Conservation (phyloP, 257 asterid genomes). For the Catharanthus roseus region DNA sequence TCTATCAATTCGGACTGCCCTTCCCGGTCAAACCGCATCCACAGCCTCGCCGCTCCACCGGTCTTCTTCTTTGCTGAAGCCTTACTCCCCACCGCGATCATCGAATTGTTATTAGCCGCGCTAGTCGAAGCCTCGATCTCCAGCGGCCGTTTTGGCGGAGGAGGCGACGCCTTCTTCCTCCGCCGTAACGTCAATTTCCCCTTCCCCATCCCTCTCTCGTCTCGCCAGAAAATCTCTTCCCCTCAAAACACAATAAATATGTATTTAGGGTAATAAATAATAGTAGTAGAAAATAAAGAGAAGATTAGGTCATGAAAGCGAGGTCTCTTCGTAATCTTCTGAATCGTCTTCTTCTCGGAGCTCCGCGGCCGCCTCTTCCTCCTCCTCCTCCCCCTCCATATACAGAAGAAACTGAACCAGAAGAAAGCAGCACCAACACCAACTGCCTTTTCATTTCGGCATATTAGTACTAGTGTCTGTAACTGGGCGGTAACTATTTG, state of each 20-base stretch:
- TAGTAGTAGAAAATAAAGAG: background rate
- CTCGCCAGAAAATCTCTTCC: too few relatives aligned
- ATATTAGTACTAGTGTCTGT: background rate
- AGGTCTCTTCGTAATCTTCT: too few relatives aligned
- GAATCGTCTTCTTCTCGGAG: background rate
- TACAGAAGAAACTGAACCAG: background rate
- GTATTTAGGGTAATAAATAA: background rate
- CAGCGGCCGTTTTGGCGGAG: constrained; percentile 31
- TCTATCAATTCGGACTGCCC: constrained; percentile 93
- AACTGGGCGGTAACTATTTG: too few relatives aligned
- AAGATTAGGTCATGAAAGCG: constrained; percentile 2
- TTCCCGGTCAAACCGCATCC: constrained; percentile 90
- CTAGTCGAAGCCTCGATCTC: constrained; percentile 26
- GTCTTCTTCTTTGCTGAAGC: constrained; percentile 54
- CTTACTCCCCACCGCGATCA: constrained; percentile 5
- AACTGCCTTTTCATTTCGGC: background rate
- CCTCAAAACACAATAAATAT: background rate
- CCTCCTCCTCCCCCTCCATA: constrained; percentile 1
- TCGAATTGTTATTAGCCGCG: constrained; percentile 3
- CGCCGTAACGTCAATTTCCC: constrained; percentile 48
- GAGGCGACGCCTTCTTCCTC: constrained; percentile 46
- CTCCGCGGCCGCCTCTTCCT: background rate
- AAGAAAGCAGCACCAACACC: constrained; percentile 1
- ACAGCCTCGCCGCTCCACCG: constrained; percentile 67
- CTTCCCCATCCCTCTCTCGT: constrained; percentile 35